Evolutionary conservation across 2,329 filamentous ascomycete species (phyloP).

Genomic region (Stemphylium beticola): DNA sequence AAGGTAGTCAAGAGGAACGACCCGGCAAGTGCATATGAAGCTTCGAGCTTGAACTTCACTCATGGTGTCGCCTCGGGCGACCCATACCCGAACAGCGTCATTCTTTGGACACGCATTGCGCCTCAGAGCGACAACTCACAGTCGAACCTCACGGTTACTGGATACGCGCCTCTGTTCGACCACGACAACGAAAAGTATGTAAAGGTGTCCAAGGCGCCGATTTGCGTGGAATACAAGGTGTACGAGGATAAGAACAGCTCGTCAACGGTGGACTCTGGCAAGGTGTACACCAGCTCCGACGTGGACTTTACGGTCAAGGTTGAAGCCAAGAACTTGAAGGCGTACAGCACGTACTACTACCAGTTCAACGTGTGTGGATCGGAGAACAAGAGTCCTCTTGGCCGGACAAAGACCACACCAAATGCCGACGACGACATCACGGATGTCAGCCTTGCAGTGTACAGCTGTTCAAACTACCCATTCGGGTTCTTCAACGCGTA

Average conservation of each 20-base stretch:
- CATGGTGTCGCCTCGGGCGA: conserved; percentile 58
- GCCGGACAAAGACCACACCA: conserved; percentile 74
- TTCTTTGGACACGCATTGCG: conserved; percentile 43
- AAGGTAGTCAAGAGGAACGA: conserved; percentile 63
- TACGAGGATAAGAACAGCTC: conserved; percentile 56
- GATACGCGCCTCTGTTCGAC: conserved; percentile 61
- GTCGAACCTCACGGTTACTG: conserved; percentile 60
- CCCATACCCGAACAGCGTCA: conserved; percentile 51
- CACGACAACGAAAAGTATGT: conserved; percentile 62
- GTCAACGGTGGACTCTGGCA: conserved; percentile 61
- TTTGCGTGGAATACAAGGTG: conserved; percentile 72
- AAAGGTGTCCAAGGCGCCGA: conserved; percentile 62
- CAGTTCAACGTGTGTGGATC: conserved; percentile 73
- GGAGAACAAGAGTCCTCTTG: conserved; percentile 65
- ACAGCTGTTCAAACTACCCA: conserved; percentile 67
- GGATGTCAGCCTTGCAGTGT: conserved; percentile 69
- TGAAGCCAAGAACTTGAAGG: conserved; percentile 66
- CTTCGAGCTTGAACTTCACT: conserved; percentile 39
- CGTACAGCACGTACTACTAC: conserved; percentile 72
- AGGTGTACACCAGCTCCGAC: conserved; percentile 72
- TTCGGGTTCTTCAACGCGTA: conserved; percentile 59
- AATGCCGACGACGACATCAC: conserved; percentile 61
- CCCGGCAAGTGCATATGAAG: conserved; percentile 27
- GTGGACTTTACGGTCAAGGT: conserved; percentile 74
- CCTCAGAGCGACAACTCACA: conserved; percentile 51